A percentile compares a stretch with the other conserved stretches of the same genome.
Conservation (phyloP, 257 asterid species). For the Solanum ahanhuiri region DNA sequence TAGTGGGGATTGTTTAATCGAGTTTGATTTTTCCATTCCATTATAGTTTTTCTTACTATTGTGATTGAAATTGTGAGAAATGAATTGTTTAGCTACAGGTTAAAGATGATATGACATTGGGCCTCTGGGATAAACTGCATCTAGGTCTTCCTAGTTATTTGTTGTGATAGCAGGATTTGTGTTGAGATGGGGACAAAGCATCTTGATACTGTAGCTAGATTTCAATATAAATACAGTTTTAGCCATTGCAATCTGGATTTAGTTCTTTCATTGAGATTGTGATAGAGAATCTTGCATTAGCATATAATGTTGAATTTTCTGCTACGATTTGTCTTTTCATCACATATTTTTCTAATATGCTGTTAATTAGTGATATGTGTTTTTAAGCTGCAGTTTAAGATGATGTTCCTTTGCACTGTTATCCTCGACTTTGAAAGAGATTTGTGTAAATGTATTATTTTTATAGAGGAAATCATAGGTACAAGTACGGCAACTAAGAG, state of each 20-base stretch:
- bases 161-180: background rate
- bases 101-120: background rate
- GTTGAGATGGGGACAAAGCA: background rate
- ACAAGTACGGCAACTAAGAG: background rate
- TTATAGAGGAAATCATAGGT: background rate
- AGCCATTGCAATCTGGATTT: background rate
- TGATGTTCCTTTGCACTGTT: background rate
- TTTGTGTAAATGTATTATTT: background rate
- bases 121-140: background rate
- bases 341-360: background rate
- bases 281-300: background rate
- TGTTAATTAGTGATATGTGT: background rate
- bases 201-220: background rate
- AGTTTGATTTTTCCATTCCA: background rate
- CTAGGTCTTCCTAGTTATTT: background rate
- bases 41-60: background rate
- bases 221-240: background rate
- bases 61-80: background rate
- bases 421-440: background rate
- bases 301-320: background rate
- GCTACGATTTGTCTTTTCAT: background rate
- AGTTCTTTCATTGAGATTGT: background rate
- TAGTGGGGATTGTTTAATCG: background rate
- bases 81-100: background rate
- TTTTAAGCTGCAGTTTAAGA: background rate